Base-by-base conservation (phyloP, 2,329 filamentous ascomycete species). In the Canariomyces notabilis region DNA sequence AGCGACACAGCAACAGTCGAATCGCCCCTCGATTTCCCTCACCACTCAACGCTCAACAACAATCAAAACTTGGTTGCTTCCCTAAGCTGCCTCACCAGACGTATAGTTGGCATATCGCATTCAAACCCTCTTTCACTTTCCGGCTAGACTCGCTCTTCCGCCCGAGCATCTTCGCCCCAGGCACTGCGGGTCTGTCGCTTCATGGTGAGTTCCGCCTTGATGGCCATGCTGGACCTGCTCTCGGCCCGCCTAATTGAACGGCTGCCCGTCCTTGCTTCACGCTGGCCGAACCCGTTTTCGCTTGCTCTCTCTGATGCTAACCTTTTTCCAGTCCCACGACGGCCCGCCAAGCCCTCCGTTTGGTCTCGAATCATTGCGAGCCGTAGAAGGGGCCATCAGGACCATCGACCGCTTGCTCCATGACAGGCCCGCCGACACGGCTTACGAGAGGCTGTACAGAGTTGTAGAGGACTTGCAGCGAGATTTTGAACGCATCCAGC, bases 361-460 rank as follows among this genome's bases (percentile, higher is more conserved):
- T 32, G 47, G 33, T 47, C 26, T 15, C 26, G 21, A 33, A 18
- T 31, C 26, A 20, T 12, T 19, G 37, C 51, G 54, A 40, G 43
- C 42, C 40, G 46, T 43, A 43, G 64, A 57, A 52, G 56, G 53
- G 43, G 57, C 59, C 15, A 59, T 62, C 41, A 66, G 63, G 44
- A 67, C 68, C 44, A 63, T 70, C 57, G 64, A 70, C 58, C 63
- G 65, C 50, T 58, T 64, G 52, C 57, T 64, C 45, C 50, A 63
- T 51, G 48, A 44, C 14, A 57, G 63, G 50, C 56, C 61, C 45
- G 58, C 68, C 34, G 64, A 69, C 36, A 69, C 65, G 40, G 65
- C 67, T 16, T 72, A 69, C 20, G 67, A 68, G 53, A 68, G 73
- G 59, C 56, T 72, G 39, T 68, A 64, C 51, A 60, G 67, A 54